Evolutionary conservation across 2,329 filamentous ascomycete species (phyloP), one percentile per base, ranked within the genome.

Genomic region (Thermomyces lanuginosus): DNA sequence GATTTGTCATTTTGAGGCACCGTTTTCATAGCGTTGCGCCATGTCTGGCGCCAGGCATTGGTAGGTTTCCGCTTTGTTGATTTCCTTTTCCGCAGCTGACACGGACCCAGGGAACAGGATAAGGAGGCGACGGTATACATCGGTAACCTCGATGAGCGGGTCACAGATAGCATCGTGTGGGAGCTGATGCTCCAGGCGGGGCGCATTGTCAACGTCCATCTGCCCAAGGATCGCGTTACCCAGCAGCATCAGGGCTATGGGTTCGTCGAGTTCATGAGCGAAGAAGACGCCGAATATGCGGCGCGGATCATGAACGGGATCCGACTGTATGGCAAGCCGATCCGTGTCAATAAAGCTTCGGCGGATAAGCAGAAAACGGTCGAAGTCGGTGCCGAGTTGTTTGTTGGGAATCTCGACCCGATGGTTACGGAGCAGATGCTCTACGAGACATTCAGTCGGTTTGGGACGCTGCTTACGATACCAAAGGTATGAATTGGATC

Each of bases 91-190:
- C n/a, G 13, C 13, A 8, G 22, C 8, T 33, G 19, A 37, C 43
- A 47, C 35, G 42, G 24, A 35, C 33, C 25, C n/a, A 84, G 78
- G 80, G 82, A 93, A 53, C 86, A 95, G 63, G 86, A 95, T 58
- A 93, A 93, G 56, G 86, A 95, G 58, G 83, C 83, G 42, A 95
- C 89, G 21, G 80, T 95, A 52, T 98, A 98, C 56, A 81, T 95
- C 42, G 89, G 89, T 49, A 95, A 95, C 55, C 82, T 98, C 46
- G 89, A 98, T 61, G 89, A 98, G 63, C 82, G 89, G 53, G 80
- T 89, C 39, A 77, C 76, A 24, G 82, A 92, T 49, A 75, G 77
- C 42, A 69, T 92, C 41, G 73, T 98, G 40, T 93, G 89, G 76
- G 89, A 98, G 63, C 68, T 98, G 45, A 95, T 95, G 83, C 74